Conservation (phyloP, 2,329 filamentous ascomycete species). For the Macroventuria anomochaeta region DNA sequence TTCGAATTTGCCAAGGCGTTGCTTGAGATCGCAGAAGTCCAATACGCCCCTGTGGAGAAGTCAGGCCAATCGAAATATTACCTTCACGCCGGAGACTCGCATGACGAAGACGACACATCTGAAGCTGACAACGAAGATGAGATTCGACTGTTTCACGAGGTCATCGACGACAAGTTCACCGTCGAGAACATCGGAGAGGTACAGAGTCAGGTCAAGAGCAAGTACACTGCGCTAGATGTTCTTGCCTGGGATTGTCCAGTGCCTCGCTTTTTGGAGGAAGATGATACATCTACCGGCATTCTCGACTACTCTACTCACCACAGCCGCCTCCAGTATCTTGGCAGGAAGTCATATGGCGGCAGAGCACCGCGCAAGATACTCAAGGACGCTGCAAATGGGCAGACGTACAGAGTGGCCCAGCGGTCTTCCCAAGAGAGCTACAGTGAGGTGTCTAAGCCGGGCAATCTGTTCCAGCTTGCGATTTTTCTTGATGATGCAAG, state of each 20-base stretch:
- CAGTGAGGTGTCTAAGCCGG: slow-evolving; percentile 2
- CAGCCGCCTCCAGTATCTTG: background rate
- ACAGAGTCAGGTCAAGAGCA: slow-evolving; percentile 71
- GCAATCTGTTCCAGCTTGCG: slow-evolving; percentile 41
- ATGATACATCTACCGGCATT: background rate
- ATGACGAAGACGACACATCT: slow-evolving; percentile 40
- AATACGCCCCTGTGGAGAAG: slow-evolving; percentile 65
- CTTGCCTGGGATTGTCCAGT: slow-evolving; percentile 49
- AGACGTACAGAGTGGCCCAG: background rate
- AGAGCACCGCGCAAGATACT: slow-evolving; percentile 11
- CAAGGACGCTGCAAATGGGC: slow-evolving; percentile 14
- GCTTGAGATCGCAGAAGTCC: slow-evolving; percentile 72
- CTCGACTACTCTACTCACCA: background rate
- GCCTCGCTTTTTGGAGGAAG: slow-evolving; percentile 15
- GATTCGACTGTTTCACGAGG: slow-evolving; percentile 54
- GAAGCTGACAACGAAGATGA: slow-evolving; percentile 33
- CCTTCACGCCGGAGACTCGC: slow-evolving; percentile 50
- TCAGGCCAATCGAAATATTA: slow-evolving; percentile 53
- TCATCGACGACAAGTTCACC: slow-evolving; percentile 72
- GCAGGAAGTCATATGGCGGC: background rate
- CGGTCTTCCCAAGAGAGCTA: slow-evolving; percentile 4
- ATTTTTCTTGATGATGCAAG: slow-evolving; percentile 32
- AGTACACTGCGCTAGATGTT: slow-evolving; percentile 61
- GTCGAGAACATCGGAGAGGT: slow-evolving; percentile 77
- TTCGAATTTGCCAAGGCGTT: slow-evolving; percentile 68